Percentiles rank a stretch among this genome's conserved stretches.
Conservation (phyloP, 306 rosid genomes). For the Rosa persica region DNA sequence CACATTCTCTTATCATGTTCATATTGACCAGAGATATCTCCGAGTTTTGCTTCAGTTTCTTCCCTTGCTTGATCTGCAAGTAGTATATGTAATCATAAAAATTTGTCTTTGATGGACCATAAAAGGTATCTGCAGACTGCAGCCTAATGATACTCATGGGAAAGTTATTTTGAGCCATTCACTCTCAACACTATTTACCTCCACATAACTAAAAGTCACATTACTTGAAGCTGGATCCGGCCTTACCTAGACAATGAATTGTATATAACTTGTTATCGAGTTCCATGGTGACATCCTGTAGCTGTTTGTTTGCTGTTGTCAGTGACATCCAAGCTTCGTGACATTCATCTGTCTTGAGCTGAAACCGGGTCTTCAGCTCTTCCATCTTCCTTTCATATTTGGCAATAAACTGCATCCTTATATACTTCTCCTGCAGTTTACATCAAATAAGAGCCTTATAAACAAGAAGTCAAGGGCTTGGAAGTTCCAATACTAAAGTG, state of each 20-base stretch:
- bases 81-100: not conserved
- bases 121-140: not conserved
- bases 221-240: not conserved
- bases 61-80: conserved; percentile 21
- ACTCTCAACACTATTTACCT: not conserved
- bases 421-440: conserved; percentile 18
- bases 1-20: conserved; percentile 23
- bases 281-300: conserved; percentile 27
- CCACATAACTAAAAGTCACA: not conserved
- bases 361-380: conserved; percentile 25
- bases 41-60: conserved; percentile 16
- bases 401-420: conserved; percentile 16
- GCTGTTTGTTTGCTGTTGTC: conserved; percentile 24
- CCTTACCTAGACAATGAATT: conserved; percentile 27
- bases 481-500: not conserved
- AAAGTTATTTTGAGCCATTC: not conserved
- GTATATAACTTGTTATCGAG: conserved; percentile 28
- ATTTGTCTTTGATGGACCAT: not conserved
- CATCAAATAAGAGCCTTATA: not conserved
- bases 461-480: not conserved
- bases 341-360: conserved; percentile 30
- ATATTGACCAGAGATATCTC: conserved; percentile 8
- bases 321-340: conserved; percentile 37
- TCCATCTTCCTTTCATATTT: conserved; percentile 33
- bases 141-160: not conserved